Conservation (phyloP, 805 yeast genomes). For the Saccharomyces kudriavzevii region DNA sequence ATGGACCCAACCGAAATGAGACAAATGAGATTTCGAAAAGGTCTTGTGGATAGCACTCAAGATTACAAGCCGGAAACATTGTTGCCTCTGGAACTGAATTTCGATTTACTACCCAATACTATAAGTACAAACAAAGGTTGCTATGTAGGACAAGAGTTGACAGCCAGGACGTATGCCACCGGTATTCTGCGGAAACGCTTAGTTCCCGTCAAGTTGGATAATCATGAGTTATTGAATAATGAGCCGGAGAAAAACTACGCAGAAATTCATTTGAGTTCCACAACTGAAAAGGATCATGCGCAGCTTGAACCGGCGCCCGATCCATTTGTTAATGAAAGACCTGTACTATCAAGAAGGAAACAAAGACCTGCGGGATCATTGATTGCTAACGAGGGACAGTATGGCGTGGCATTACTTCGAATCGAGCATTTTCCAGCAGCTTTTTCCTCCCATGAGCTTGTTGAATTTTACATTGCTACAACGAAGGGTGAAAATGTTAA, state of each 20-base stretch:
- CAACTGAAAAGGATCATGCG: neutral
- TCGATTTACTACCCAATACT: conserved; percentile 67
- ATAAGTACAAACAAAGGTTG: conserved; percentile 88
- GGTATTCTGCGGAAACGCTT: conserved; percentile 80
- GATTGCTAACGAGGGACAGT: conserved; percentile 45
- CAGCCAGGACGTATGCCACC: conserved; percentile 76
- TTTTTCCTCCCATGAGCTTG: conserved; percentile 15
- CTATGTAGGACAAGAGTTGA: conserved; percentile 91
- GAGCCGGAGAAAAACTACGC: conserved; percentile 3
- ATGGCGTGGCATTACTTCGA: conserved; percentile 59
- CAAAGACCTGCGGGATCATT: conserved; percentile 53
- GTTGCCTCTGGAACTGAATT: conserved; percentile 76
- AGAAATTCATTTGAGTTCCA: conserved; percentile 7
- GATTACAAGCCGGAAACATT: conserved; percentile 43
- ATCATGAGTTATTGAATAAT: conserved; percentile 1
- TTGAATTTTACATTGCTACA: conserved; percentile 7
- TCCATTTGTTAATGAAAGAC: conserved; percentile 34
- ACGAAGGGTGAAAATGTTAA: conserved; percentile 1
- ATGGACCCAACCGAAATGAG: conserved; percentile 29
- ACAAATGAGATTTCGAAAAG: conserved; percentile 37
- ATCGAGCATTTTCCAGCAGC: conserved; percentile 34
- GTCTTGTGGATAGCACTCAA: conserved; percentile 47
- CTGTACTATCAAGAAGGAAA: conserved; percentile 18
- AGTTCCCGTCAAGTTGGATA: conserved; percentile 48
- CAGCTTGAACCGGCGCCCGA: conserved; percentile 15